phyloP scores from a whole-genome alignment of 2,329 filamentous ascomycete genomes.

The Chaetomium strumarium region DNA sequence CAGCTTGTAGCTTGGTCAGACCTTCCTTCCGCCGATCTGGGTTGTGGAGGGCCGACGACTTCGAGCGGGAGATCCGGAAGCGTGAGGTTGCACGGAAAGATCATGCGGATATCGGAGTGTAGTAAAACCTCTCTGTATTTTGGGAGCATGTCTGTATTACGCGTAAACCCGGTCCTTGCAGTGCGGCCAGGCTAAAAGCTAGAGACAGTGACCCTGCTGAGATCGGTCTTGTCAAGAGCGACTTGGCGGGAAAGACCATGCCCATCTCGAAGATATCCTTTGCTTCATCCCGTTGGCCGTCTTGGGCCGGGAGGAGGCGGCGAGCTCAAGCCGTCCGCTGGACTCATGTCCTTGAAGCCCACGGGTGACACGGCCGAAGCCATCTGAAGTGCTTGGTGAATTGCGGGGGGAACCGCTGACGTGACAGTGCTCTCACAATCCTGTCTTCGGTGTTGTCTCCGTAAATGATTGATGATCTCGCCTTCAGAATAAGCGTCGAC shows the following conservation, averaged over 20 bases:
- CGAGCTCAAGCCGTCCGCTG: slow-evolving; percentile 65
- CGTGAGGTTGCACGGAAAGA: slow-evolving; percentile 40
- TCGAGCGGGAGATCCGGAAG: slow-evolving; percentile 49
- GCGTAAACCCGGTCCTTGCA: slow-evolving; percentile 44
- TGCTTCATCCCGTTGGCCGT: slow-evolving; percentile 56
- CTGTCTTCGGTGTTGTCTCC: slow-evolving; percentile 61
- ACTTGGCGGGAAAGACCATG: slow-evolving; percentile 52
- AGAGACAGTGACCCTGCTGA: slow-evolving; percentile 55
- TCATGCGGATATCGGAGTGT: slow-evolving; percentile 37
- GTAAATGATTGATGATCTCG: slow-evolving; percentile 60
- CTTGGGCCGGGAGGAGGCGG: slow-evolving; percentile 59
- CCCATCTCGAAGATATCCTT: slow-evolving; percentile 72
- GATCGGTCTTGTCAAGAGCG: slow-evolving; percentile 63
- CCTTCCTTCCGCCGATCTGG: slow-evolving; percentile 48
- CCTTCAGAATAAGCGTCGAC: slow-evolving; percentile 34
- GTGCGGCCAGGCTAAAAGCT: slow-evolving; percentile 67
- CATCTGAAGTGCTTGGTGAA: slow-evolving; percentile 60
- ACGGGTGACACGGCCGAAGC: slow-evolving; percentile 52
- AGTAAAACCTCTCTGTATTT: slow-evolving; percentile 39
- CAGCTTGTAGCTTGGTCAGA: too few species aligned
- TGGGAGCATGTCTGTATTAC: slow-evolving; percentile 44
- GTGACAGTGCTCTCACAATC: slow-evolving; percentile 58
- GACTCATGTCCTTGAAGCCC: slow-evolving; percentile 55
- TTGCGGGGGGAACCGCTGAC: slow-evolving; percentile 58
- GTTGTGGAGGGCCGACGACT: slow-evolving; percentile 53